A percentile compares a stretch with the other conserved stretches of the same genome.
These are phyloP conservation scores for Metschnikowia dekortorum DNA, from an alignment of 805 yeast genomes.

Conservation along the genomic window DNA sequence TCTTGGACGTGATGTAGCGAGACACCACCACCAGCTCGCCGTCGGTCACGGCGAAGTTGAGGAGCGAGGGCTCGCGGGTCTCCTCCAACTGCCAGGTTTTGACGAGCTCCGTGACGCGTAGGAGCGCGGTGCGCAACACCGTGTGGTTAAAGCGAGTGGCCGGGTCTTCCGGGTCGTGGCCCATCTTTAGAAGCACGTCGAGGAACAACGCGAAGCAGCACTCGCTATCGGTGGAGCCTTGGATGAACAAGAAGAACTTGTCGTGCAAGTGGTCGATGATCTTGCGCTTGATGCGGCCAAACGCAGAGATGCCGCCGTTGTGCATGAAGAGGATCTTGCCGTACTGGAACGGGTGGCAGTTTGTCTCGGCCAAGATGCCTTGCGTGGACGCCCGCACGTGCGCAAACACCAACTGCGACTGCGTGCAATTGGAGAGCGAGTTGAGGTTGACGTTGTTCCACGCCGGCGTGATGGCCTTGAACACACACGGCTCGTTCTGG, in stretches of 20 bases:
- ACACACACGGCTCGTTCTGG: constrained; percentile 77
- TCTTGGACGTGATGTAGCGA: constrained; percentile 80
- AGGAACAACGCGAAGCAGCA: constrained; percentile 88
- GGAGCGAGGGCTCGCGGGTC: constrained; percentile 63
- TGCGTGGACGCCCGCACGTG: constrained; percentile 96
- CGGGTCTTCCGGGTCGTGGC: constrained; percentile 57
- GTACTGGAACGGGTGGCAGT: constrained; percentile 93
- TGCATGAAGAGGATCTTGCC: constrained; percentile 94
- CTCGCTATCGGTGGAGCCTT: constrained; percentile 95
- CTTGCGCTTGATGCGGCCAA: constrained; percentile 65
- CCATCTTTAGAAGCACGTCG: constrained; percentile 71
- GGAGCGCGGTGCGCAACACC: constrained; percentile 61
- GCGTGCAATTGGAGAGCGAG: constrained; percentile 81
- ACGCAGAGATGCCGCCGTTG: constrained; percentile 84
- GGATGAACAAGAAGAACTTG: constrained; percentile 71
- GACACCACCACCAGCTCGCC: constrained; percentile 83
- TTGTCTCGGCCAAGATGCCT: constrained; percentile 90
- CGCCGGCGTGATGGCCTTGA: constrained; percentile 94
- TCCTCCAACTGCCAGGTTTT: constrained; percentile 75
- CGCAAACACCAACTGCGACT: constrained; percentile 80
- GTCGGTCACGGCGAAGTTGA: constrained; percentile 94
- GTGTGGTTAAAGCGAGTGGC: constrained; percentile 43
- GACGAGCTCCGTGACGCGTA: constrained; percentile 67
- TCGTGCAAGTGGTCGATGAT: constrained; percentile 72
- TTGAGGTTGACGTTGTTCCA: constrained; percentile 95